These are phyloP conservation scores for Leptomonas pyrrhocoris DNA, from an alignment of 208 protist species.

Conservation along the genomic window DNA sequence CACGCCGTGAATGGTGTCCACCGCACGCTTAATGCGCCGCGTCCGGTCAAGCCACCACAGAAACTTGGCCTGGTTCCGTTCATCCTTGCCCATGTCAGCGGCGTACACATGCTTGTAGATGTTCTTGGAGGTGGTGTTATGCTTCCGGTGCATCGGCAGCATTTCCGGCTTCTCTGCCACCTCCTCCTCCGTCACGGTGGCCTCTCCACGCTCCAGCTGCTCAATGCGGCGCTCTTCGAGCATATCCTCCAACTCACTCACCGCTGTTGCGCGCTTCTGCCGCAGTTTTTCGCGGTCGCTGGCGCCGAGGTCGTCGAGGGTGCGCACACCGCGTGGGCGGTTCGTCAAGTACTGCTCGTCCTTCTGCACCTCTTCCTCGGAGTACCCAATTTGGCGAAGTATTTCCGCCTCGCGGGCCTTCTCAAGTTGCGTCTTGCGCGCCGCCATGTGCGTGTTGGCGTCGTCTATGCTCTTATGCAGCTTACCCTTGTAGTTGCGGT, in stretches of 20 bases:
- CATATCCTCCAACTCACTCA: constrained; percentile 76
- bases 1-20: constrained; percentile 84
- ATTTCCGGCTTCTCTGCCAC: constrained; percentile 56
- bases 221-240: constrained; percentile 75
- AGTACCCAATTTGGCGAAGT: constrained; percentile 79
- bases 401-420: constrained; percentile 80
- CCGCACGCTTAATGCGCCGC: constrained; percentile 72
- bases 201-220: constrained; percentile 74
- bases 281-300: constrained; percentile 65
- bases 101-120: constrained; percentile 73
- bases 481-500: constrained; percentile 89
- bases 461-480: constrained; percentile 84
- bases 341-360: constrained; percentile 86
- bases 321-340: constrained; percentile 67
- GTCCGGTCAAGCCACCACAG: constrained; percentile 86
- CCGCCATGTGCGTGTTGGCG: constrained; percentile 77
- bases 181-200: constrained; percentile 51
- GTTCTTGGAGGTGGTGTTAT: constrained; percentile 39
- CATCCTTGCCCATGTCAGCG: constrained; percentile 73
- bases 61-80: constrained; percentile 64
- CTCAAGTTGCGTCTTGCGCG: constrained; percentile 74
- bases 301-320: constrained; percentile 80
- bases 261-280: constrained; percentile 42
- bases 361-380: constrained; percentile 68
- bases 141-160: constrained; percentile 48